Evolutionary conservation across 2,329 filamentous ascomycete genomes (phyloP).

Genomic region (Neurospora sp.): DNA sequence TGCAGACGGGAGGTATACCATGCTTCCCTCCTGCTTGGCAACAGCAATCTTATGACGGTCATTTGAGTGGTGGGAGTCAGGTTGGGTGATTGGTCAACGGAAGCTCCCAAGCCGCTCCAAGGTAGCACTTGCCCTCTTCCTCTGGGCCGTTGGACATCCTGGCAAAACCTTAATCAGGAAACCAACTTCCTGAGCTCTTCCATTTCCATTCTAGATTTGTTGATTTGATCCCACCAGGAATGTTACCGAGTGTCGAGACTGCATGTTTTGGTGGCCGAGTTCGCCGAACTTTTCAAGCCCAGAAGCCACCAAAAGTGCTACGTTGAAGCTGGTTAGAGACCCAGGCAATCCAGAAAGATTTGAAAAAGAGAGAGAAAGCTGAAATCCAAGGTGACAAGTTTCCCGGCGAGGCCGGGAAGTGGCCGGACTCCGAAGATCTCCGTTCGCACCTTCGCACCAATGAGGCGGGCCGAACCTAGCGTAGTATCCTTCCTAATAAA

Average conservation of each 20-base stretch:
- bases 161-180: neutral
- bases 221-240: neutral
- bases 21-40: neutral
- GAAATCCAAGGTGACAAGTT: neutral
- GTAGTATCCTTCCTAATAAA: neutral
- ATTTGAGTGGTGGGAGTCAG: neutral
- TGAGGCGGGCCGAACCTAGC: neutral
- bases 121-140: neutral
- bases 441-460: neutral
- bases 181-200: neutral
- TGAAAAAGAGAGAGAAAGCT: neutral
- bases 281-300: neutral
- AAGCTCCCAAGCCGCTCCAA: neutral
- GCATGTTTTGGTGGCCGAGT: neutral
- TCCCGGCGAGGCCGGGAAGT: neutral
- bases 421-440: neutral
- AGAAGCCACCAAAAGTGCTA: neutral
- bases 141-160: neutral
- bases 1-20: neutral
- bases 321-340: neutral
- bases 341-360: neutral
- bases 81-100: neutral
- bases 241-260: neutral
- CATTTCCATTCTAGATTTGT: neutral
- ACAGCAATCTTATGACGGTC: neutral